phyloP scores from a whole-genome alignment of 2,329 filamentous ascomycete species.

The Hypoxylon sp. region DNA sequence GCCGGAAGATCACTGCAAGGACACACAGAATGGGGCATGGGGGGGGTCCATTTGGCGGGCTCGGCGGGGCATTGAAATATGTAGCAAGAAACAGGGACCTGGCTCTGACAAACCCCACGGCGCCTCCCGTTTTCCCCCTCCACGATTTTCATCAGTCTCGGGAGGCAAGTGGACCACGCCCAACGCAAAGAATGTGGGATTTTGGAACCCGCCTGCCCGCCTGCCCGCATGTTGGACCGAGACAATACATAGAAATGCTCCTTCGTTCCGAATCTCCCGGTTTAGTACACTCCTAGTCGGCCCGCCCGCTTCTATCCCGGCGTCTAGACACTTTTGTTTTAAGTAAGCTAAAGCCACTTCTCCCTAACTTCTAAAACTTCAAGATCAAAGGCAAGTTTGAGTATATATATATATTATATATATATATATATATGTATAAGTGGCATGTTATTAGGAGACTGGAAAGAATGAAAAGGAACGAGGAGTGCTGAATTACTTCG shows the following conservation, averaged over 20 bases:
- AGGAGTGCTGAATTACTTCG: constrained; percentile 1
- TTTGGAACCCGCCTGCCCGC: constrained; percentile 4
- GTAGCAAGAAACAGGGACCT: constrained; percentile 13
- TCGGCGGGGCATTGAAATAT: constrained; percentile 26
- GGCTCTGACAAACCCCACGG: constrained; percentile 20
- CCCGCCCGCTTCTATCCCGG: neutral
- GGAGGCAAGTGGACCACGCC: constrained; percentile 33
- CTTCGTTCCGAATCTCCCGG: neutral
- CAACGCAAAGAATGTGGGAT: constrained; percentile 12
- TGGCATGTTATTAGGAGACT: neutral
- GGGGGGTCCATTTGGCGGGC: constrained; percentile 18
- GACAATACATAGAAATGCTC: constrained; percentile 5
- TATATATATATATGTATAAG: neutral
- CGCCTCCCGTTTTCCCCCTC: constrained; percentile 36
- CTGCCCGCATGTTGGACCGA: constrained; percentile 2
- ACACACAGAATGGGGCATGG: constrained; percentile 35
- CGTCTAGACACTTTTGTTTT: neutral
- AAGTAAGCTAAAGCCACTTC: neutral
- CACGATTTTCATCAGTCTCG: constrained; percentile 27
- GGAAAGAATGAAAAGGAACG: neutral
- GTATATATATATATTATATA: neutral
- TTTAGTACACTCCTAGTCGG: neutral
- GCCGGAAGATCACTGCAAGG: constrained; percentile 43
- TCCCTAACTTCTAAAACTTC: neutral
- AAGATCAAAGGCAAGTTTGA: neutral